Percentiles rank a stretch among this genome's conserved stretches.
phyloP scores from a whole-genome alignment of 2,329 filamentous ascomycete species.

The Xylaria sp. region DNA sequence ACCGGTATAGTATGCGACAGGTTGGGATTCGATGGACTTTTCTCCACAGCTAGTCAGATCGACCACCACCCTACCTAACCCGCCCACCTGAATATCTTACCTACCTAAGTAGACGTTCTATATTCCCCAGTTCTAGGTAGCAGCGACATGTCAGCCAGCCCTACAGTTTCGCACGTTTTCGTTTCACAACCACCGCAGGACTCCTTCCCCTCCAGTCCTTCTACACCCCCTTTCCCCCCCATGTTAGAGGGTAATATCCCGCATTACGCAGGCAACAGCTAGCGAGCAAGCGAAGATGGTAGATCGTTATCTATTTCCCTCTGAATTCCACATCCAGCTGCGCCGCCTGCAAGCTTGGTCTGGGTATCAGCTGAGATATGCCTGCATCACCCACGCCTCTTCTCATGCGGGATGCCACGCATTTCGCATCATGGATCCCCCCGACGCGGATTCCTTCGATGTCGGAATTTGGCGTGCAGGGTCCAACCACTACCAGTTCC shows the following conservation, averaged over 20 bases:
- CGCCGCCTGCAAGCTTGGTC: conserved; percentile 15
- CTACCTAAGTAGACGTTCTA: neutral
- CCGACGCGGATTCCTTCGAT: neutral
- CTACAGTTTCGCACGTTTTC: conserved; percentile 20
- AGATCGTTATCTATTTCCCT: conserved; percentile 22
- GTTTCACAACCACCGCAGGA: conserved; percentile 23
- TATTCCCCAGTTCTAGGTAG: too few species aligned
- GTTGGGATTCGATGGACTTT: conserved; percentile 23
- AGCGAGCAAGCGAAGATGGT: conserved; percentile 12
- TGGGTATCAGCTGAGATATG: conserved; percentile 29
- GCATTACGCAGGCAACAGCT: conserved; percentile 26
- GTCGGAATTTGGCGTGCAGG: conserved; percentile 25
- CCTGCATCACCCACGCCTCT: conserved; percentile 3
- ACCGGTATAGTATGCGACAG: conserved; percentile 2
- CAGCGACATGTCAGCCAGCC: conserved; percentile 24
- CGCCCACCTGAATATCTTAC: neutral
- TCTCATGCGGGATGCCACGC: conserved; percentile 15
- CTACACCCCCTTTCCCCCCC: neutral
- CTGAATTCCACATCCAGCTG: conserved; percentile 29
- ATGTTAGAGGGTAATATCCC: neutral
- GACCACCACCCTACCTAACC: neutral
- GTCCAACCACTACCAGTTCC: neutral
- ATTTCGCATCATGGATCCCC: conserved; percentile 24
- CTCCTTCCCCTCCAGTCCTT: neutral
- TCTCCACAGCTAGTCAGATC: conserved; percentile 28